phyloP scores from a whole-genome alignment of 2,329 filamentous ascomycete genomes.

The Aspergillus floridensis region DNA sequence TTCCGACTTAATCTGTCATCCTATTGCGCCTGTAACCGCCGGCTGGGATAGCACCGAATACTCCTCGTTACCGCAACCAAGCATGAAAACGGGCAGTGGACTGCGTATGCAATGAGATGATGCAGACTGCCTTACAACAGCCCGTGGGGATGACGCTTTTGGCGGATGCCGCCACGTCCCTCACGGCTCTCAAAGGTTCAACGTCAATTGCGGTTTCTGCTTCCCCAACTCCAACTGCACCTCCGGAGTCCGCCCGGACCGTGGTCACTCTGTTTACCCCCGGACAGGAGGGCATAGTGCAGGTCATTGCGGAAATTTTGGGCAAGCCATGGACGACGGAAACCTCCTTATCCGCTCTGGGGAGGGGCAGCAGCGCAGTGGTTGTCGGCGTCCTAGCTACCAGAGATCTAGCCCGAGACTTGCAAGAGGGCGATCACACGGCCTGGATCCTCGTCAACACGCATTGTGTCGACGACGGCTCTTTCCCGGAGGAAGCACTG shows the following conservation, averaged over 20 bases:
- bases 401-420: constrained; percentile 55
- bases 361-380: constrained; percentile 56
- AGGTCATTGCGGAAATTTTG: constrained; percentile 72
- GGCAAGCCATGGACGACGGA: constrained; percentile 68
- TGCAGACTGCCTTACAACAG: constrained; percentile 32
- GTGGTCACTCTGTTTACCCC: constrained; percentile 67
- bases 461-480: constrained; percentile 69
- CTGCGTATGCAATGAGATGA: constrained; percentile 33
- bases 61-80: constrained; percentile 11
- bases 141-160: constrained; percentile 34
- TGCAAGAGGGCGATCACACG: constrained; percentile 57
- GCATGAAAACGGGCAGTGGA: constrained; percentile 25
- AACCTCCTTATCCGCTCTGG: constrained; percentile 55
- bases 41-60: background rate
- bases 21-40: background rate
- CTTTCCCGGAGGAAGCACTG: constrained; percentile 64
- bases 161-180: constrained; percentile 23
- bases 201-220: constrained; percentile 12
- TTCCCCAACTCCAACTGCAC: constrained; percentile 9
- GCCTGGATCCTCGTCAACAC: constrained; percentile 70
- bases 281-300: constrained; percentile 71
- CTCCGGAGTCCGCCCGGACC: constrained; percentile 23
- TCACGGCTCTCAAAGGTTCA: constrained; percentile 21
- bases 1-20: background rate
- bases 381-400: constrained; percentile 65